phyloP scores from a whole-genome alignment of 169 alveolate species.

The Plasmodium cynomolgi region DNA sequence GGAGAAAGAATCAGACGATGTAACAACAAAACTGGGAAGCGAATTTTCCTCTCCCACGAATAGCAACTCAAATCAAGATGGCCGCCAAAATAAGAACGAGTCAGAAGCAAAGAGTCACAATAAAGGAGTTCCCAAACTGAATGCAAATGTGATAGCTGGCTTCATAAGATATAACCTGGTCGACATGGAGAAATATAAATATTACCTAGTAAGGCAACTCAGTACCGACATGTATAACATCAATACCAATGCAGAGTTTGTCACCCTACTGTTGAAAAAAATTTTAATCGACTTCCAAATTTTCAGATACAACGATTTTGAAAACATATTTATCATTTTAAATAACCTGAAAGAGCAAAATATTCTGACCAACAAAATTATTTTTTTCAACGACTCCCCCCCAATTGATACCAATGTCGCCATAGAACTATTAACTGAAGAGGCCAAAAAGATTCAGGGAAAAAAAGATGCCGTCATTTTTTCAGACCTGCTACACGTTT shows the following conservation, averaged over 20 bases:
- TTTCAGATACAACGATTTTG: slow-evolving; percentile 59
- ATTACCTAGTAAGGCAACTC: slow-evolving; percentile 28
- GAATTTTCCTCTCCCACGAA: background rate
- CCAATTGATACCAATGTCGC: slow-evolving; percentile 29
- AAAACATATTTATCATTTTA: slow-evolving; percentile 39
- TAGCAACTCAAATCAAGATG: background rate
- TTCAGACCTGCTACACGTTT: slow-evolving; percentile 31
- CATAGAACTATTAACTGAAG: slow-evolving; percentile 32
- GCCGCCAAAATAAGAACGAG: background rate
- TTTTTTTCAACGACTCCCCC: background rate
- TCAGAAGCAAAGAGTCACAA: background rate
- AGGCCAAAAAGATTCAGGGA: slow-evolving; percentile 33
- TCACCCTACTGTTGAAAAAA: slow-evolving; percentile 12
- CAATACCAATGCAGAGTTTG: slow-evolving; percentile 7
- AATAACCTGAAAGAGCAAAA: slow-evolving; percentile 30
- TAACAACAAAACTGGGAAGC: background rate
- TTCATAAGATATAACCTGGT: slow-evolving; percentile 58
- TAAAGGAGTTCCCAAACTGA: slow-evolving; percentile 12
- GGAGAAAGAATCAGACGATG: background rate
- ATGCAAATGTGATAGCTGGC: slow-evolving; percentile 58
- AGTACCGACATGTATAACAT: background rate
- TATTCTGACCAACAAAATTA: background rate
- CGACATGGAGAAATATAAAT: slow-evolving; percentile 55
- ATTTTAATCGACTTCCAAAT: slow-evolving; percentile 69
- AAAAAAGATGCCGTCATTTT: slow-evolving; percentile 14